A percentile compares a stretch with the other conserved stretches of the same genome.
phyloP scores from a whole-genome alignment of 805 yeast genomes.

The Wickerhamomyces silvicola region DNA sequence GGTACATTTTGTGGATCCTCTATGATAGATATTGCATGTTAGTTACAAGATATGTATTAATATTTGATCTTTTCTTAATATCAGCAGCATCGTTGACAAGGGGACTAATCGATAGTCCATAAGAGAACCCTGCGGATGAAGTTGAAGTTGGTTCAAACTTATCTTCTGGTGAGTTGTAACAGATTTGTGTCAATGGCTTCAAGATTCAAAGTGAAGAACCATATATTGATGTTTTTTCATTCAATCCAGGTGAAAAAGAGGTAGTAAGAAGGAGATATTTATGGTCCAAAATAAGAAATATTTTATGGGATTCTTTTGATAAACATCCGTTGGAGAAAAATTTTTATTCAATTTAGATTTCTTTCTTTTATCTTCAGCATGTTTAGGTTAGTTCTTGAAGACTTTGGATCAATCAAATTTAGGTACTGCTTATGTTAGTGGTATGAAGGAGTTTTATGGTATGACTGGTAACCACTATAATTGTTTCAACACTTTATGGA shows the following conservation, averaged over 20 bases:
- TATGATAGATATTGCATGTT: too few species aligned
- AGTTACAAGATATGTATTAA: too few species aligned
- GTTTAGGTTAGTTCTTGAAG: conserved; percentile 7
- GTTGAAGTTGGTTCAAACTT: conserved; percentile 1
- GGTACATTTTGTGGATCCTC: too few species aligned
- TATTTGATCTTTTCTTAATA: too few species aligned
- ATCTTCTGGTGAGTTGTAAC: conserved; percentile 1
- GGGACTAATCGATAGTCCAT: too few species aligned
- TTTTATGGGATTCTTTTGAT: conserved; percentile 21
- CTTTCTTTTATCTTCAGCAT: conserved; percentile 4
- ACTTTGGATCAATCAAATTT: conserved; percentile 4
- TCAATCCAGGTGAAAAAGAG: conserved; percentile 4
- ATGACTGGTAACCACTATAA: conserved; percentile 37
- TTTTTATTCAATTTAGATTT: conserved; percentile 4
- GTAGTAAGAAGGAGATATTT: conserved; percentile 5
- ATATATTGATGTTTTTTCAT: conserved; percentile 7
- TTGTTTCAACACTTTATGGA: conserved; percentile 35
- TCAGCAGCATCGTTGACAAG: too few species aligned
- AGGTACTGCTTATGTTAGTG: conserved; percentile 22
- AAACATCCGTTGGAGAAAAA: conserved; percentile 2
- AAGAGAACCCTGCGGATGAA: neutral
- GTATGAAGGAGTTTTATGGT: conserved; percentile 33
- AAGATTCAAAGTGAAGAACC: conserved; percentile 5
- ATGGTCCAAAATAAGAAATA: conserved; percentile 4
- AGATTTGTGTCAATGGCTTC: conserved; percentile 9